Evolutionary conservation across 140 eudicot species (phyloP).

Genomic region (Bidens hawaiensis): DNA sequence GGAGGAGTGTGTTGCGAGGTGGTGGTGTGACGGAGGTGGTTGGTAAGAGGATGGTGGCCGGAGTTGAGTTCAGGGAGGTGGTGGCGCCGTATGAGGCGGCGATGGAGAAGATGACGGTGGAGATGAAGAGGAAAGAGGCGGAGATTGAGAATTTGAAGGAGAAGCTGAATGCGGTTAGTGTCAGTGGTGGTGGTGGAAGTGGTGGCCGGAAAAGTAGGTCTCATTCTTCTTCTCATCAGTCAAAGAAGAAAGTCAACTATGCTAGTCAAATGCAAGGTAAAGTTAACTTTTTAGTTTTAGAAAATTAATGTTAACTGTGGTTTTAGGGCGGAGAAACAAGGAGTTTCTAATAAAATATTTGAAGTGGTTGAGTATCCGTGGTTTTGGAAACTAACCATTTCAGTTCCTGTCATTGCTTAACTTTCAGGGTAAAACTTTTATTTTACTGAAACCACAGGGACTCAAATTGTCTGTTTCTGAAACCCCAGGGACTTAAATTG

Average conservation of each 20-base stretch:
- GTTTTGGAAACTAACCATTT: too few species aligned
- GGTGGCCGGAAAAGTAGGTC: conserved; percentile 55
- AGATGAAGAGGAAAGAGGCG: conserved; percentile 58
- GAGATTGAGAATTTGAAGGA: conserved; percentile 66
- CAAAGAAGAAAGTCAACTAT: conserved; percentile 64
- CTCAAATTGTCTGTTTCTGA: too few species aligned
- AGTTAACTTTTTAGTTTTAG: neutral
- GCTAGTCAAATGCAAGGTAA: conserved; percentile 47
- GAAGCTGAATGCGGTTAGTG: conserved; percentile 44
- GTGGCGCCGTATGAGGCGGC: conserved; percentile 98
- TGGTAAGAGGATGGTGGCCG: conserved; percentile 40
- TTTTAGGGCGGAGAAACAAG: too few species aligned
- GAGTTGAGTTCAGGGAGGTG: conserved; percentile 72
- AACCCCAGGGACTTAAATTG: too few species aligned
- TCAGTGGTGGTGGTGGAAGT: conserved; percentile 29
- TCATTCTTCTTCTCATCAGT: conserved; percentile 29
- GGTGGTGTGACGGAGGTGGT: conserved; percentile 26
- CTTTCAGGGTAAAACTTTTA: too few species aligned
- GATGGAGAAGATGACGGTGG: conserved; percentile 72
- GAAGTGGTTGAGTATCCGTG: too few species aligned
- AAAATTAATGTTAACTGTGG: too few species aligned
- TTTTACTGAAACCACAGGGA: too few species aligned
- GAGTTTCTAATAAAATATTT: too few species aligned
- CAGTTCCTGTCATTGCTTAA: too few species aligned
- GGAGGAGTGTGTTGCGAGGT: conserved; percentile 27